phyloP scores from a whole-genome alignment of 768 basidiomycete genomes.

The Boletus subparvulus region DNA sequence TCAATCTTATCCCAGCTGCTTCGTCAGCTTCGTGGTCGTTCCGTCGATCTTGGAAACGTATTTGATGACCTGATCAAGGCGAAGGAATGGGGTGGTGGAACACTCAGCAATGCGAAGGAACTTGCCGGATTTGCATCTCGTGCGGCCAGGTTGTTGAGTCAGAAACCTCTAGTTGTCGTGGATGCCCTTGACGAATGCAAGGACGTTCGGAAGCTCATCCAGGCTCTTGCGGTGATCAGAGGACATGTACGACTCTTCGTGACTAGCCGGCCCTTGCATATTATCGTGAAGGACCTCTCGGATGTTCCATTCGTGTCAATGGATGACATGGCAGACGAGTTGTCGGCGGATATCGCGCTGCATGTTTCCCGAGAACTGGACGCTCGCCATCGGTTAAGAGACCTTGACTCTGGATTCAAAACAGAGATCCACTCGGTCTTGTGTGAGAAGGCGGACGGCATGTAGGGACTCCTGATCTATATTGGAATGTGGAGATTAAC shows the following conservation, averaged over 20 bases:
- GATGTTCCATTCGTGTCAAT: background rate
- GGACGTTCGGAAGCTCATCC: background rate
- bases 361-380: background rate
- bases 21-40: background rate
- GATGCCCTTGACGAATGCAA: constrained; percentile 3
- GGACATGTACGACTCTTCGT: background rate
- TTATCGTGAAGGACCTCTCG: background rate
- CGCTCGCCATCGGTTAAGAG: background rate
- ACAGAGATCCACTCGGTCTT: background rate
- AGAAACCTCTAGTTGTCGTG: background rate
- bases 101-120: background rate
- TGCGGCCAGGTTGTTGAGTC: background rate
- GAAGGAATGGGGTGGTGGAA: background rate
- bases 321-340: background rate
- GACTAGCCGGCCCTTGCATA: background rate
- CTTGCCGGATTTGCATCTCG: background rate
- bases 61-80: background rate
- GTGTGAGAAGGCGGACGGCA: background rate
- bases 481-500: background rate
- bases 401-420: background rate
- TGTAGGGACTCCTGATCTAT: background rate
- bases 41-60: background rate
- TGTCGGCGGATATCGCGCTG: background rate
- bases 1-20: background rate
- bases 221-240: background rate